Evolutionary conservation across 108 stramenopile genomes (phyloP), one percentile per base, ranked within the genome.

Genomic region (Pseudonitzschia multistriata): DNA sequence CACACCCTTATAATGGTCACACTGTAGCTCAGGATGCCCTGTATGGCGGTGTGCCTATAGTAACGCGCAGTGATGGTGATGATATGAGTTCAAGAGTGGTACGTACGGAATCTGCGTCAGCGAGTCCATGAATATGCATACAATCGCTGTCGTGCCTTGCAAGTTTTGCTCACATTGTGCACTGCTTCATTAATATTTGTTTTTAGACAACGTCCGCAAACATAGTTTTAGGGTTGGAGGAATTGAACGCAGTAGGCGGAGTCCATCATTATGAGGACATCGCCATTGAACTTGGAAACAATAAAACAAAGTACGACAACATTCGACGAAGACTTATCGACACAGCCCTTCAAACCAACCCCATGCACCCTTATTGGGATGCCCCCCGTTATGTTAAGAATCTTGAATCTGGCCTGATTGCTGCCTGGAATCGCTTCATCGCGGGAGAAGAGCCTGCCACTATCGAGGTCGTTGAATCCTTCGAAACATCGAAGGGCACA

Each of bases 301-400:
- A 93, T 57, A 25, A 29, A 36, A 62, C 66, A 15, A 73, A 79
- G 67, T 88, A 81, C 57, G 40, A 75, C n/a, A 57, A 66, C 2
- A 70, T 84, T 29, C 83, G 92, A 62, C 62, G 63, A 21, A 83
- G 72, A 50, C 61, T 93, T 56, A 79, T 90, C 22, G 83, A 74
- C 34, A 84, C 87, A 34, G 86, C 85, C 24, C 62, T 88, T 36
- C 84, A 90, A 70, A 77, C 76, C 36, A 89, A 93, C 56, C 92
- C 89, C 1, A 88, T 93, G 92, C 92, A 93, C 70, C 83, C 89
- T 0, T 93, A 87, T 71, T 93, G 92, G 92, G 92, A 93, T 84
- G 89, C 86, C 6, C 79, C 84, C 13, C 81, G 91, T 17, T 93
- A 93, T 67, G 86, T 84, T 5, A 80, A 81, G 69, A 89, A 85